These are phyloP conservation scores for Calocera viscosa DNA, from an alignment of 768 basidiomycete species.

Conservation along the genomic window DNA sequence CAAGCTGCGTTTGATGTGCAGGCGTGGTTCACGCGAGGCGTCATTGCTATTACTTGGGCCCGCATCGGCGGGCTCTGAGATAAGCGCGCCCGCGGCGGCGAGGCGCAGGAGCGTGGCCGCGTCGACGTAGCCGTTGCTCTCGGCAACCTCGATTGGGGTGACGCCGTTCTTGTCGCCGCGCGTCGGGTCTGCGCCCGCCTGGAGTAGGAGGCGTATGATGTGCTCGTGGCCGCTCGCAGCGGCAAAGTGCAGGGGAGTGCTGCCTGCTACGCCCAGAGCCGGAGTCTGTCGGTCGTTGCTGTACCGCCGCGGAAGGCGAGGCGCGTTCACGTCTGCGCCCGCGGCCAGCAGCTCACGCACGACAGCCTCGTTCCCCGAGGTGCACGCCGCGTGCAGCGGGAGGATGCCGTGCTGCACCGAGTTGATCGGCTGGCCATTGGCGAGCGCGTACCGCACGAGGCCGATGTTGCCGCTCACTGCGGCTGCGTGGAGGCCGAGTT, in stretches of 20 bases:
- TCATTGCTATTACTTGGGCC: neutral
- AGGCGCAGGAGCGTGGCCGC: conserved; percentile 54
- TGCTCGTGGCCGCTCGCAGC: conserved; percentile 82
- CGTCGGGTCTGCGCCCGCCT: conserved; percentile 70
- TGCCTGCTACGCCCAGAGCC: conserved; percentile 37
- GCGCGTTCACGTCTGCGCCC: conserved; percentile 97
- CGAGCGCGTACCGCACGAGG: conserved; percentile 82
- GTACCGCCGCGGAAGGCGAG: conserved; percentile 35
- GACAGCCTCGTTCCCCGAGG: conserved; percentile 78
- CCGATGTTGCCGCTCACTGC: conserved; percentile 66
- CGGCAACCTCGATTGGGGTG: conserved; percentile 74
- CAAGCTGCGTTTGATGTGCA: conserved; percentile 67
- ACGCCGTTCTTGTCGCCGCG: conserved; percentile 83
- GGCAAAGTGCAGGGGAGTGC: conserved; percentile 92
- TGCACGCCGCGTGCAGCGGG: conserved; percentile 90
- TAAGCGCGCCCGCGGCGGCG: neutral
- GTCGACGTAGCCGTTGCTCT: conserved; percentile 64
- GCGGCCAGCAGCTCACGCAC: conserved; percentile 79
- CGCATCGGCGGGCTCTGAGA: neutral
- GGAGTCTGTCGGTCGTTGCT: conserved; percentile 28
- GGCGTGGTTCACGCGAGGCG: conserved; percentile 17
- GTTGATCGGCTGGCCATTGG: conserved; percentile 91
- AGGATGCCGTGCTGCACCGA: conserved; percentile 91
- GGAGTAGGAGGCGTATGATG: conserved; percentile 66
- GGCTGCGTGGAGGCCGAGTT: conserved; percentile 36